Evolutionary conservation across 2,329 filamentous ascomycete genomes (phyloP).

Genomic region (Claviceps sp.): DNA sequence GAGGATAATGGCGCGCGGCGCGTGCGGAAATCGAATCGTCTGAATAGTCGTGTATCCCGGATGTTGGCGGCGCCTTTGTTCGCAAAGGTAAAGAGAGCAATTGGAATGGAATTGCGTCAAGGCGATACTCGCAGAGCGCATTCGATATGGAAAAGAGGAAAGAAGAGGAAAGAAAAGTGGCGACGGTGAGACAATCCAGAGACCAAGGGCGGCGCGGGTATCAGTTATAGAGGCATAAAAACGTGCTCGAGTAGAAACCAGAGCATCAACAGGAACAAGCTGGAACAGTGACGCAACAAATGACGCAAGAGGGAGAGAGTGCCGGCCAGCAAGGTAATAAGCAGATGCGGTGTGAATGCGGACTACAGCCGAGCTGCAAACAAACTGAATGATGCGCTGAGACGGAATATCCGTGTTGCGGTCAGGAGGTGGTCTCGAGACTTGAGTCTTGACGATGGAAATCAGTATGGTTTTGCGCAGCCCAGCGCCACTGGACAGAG

Average conservation of each 20-base stretch:
- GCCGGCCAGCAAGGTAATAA: neutral
- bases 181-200: constrained; percentile 5
- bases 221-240: constrained; percentile 4
- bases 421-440: neutral
- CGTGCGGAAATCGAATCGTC: neutral
- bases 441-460: neutral
- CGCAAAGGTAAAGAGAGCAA: neutral
- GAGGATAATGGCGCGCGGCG: neutral
- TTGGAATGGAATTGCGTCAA: neutral
- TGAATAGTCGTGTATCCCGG: neutral
- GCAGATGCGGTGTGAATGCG: neutral
- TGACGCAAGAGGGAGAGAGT: neutral
- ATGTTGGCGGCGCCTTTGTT: neutral
- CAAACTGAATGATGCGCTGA: too few relatives aligned
- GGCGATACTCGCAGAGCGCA: neutral
- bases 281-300: neutral
- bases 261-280: neutral
- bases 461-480: neutral
- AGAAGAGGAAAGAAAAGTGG: constrained; percentile 4
- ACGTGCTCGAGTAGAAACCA: neutral
- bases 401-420: too few relatives aligned
- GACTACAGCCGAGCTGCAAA: neutral
- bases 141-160: neutral
- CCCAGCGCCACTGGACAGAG: neutral
- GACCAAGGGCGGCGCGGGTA: constrained; percentile 3